Conservation (phyloP, 352 stramenopile species). For the Pythium phragmitis region DNA sequence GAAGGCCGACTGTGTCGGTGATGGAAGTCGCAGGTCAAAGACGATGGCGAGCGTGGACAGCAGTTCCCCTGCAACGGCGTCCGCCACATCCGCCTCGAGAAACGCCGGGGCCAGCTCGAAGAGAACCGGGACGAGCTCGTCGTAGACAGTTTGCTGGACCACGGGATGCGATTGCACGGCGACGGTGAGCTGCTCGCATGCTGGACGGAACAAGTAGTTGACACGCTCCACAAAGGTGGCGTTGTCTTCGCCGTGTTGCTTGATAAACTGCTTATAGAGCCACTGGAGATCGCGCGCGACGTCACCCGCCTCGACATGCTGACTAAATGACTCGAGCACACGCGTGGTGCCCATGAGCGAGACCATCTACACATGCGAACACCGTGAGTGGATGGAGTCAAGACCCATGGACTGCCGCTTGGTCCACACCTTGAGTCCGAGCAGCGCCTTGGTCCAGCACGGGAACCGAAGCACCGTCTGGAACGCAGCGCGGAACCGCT, state of each 20-base stretch:
- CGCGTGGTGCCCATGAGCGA: constrained; percentile 65
- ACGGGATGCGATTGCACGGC: constrained; percentile 59
- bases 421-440: constrained; percentile 44
- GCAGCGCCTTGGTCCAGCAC: constrained; percentile 39
- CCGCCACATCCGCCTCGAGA: constrained; percentile 24
- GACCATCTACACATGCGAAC: constrained; percentile 38
- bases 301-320: constrained; percentile 33
- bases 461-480: constrained; percentile 50
- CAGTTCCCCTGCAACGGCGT: constrained; percentile 53
- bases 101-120: constrained; percentile 21
- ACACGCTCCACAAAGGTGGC: constrained; percentile 10
- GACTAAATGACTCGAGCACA: constrained; percentile 63
- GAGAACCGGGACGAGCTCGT: constrained; percentile 48
- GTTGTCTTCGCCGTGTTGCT: constrained; percentile 22
- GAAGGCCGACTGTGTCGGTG: constrained; percentile 42
- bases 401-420: background rate
- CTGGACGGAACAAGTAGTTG: constrained; percentile 57
- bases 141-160: constrained; percentile 41
- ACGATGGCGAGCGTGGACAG: constrained; percentile 52
- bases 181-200: constrained; percentile 64
- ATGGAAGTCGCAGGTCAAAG: constrained; percentile 50
- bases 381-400: background rate
- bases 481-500: constrained; percentile 54
- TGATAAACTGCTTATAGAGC: constrained; percentile 52
- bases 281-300: constrained; percentile 51